Conservation (phyloP, 2,329 filamentous ascomycete genomes). For the Didymella arachidicola region DNA sequence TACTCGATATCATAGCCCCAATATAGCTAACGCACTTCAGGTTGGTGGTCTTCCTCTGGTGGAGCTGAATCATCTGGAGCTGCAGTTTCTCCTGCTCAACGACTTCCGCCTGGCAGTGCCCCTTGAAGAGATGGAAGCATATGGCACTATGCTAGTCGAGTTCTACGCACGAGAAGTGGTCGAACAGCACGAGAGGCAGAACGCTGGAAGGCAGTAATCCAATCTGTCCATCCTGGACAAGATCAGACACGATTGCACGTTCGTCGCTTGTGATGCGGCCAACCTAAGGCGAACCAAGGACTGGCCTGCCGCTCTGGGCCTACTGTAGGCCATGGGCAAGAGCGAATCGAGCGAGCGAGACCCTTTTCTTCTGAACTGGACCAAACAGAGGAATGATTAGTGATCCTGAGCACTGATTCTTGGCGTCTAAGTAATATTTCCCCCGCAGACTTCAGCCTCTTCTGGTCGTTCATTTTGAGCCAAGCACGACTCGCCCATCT, state of each 20-base stretch:
- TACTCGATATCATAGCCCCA: slow-evolving; percentile 34
- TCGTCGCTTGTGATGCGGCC: background rate
- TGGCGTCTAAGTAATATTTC: slow-evolving; percentile 11
- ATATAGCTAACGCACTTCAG: slow-evolving; percentile 58
- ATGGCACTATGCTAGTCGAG: slow-evolving; percentile 97
- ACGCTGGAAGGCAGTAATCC: slow-evolving; percentile 19
- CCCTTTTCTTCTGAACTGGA: background rate
- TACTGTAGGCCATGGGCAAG: background rate
- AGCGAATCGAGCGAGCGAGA: background rate
- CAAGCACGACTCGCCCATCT: slow-evolving; percentile 5
- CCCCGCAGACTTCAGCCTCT: slow-evolving; percentile 15
- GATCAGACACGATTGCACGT: background rate
- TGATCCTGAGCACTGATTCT: background rate
- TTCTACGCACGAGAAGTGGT: slow-evolving; percentile 95
- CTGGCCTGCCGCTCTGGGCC: background rate
- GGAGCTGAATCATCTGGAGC: slow-evolving; percentile 93
- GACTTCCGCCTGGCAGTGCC: slow-evolving; percentile 94
- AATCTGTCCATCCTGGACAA: background rate
- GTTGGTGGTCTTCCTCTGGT: slow-evolving; percentile 91
- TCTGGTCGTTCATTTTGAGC: slow-evolving; percentile 15
- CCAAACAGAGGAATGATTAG: background rate
- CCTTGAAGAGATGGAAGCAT: slow-evolving; percentile 94
- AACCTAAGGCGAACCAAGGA: background rate
- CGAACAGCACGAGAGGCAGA: slow-evolving; percentile 59
- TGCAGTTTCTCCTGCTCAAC: slow-evolving; percentile 94